Evolutionary conservation across 352 stramenopile species (phyloP).

Genomic region (Globisporangium polare): DNA sequence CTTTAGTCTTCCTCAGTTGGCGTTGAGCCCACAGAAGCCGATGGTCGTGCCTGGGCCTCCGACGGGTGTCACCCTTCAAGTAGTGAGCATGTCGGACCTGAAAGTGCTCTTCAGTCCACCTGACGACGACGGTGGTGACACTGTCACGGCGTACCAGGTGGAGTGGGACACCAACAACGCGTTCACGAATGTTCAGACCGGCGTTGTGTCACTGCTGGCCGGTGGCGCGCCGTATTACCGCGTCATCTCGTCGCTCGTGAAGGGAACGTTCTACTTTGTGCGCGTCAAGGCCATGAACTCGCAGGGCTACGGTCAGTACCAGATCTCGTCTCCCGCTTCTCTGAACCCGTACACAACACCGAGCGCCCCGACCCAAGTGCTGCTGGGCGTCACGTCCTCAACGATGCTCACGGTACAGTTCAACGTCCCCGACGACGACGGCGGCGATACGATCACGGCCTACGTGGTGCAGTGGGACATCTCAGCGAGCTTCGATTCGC

Average conservation of each 20-base stretch:
- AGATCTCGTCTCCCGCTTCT: slow-evolving; percentile 84
- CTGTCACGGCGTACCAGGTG: slow-evolving; percentile 89
- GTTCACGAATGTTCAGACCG: slow-evolving; percentile 58
- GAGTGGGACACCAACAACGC: slow-evolving; percentile 83
- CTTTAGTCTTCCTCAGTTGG: slow-evolving; percentile 72
- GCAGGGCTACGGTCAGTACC: slow-evolving; percentile 69
- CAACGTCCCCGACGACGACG: slow-evolving; percentile 77
- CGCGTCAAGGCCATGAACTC: slow-evolving; percentile 67
- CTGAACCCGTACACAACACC: slow-evolving; percentile 91
- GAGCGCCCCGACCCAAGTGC: slow-evolving; percentile 82
- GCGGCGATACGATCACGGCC: slow-evolving; percentile 83
- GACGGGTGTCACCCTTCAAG: slow-evolving; percentile 66
- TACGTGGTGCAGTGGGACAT: slow-evolving; percentile 94
- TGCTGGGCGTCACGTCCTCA: slow-evolving; percentile 64
- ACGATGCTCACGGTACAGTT: slow-evolving; percentile 92
- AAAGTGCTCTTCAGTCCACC: slow-evolving; percentile 88
- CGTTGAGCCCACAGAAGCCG: slow-evolving; percentile 55
- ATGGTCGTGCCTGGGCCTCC: slow-evolving; percentile 76
- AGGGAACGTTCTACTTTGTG: slow-evolving; percentile 72
- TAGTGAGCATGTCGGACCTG: slow-evolving; percentile 80
- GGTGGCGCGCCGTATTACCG: slow-evolving; percentile 52
- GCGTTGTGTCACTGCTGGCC: slow-evolving; percentile 46
- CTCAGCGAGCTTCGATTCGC: slow-evolving; percentile 81
- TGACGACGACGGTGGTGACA: slow-evolving; percentile 77
- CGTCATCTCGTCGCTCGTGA: slow-evolving; percentile 54